These are phyloP conservation scores for Gomphus bonarii DNA, from an alignment of 1,284 basidiomycete genomes.

Conservation along the genomic window DNA sequence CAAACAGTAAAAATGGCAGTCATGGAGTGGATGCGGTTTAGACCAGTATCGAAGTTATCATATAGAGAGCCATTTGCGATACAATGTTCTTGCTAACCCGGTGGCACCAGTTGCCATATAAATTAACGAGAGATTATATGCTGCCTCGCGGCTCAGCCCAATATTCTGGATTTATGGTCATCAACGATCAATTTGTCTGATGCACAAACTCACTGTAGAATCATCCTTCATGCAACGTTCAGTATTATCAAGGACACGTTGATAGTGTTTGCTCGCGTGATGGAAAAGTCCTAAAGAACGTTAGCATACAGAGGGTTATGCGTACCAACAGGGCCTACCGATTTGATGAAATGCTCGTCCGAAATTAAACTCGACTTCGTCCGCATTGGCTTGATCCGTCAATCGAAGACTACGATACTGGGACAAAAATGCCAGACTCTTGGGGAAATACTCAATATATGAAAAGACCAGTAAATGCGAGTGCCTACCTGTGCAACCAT, in stretches of 20 bases:
- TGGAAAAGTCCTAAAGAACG: conserved; percentile 55
- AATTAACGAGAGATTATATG: conserved; percentile 81
- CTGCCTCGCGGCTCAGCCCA: conserved; percentile 59
- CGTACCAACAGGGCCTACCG: conserved; percentile 33
- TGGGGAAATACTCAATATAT: not conserved
- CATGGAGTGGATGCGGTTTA: no score
- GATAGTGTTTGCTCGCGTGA: conserved; percentile 77
- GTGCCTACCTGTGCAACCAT: conserved; percentile 58
- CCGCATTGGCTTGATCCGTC: conserved; percentile 33
- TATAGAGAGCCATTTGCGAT: conserved; percentile 59
- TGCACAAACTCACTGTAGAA: conserved; percentile 17
- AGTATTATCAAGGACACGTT: conserved; percentile 56
- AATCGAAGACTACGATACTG: conserved; percentile 58
- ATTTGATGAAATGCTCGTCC: conserved; percentile 87
- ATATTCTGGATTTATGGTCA: conserved; percentile 22
- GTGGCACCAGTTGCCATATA: conserved; percentile 70
- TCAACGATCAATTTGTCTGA: not conserved
- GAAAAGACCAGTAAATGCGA: not conserved
- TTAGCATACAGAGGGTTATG: not conserved
- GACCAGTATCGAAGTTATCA: not conserved
- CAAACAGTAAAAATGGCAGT: no score
- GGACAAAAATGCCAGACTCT: conserved; percentile 78
- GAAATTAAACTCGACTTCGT: conserved; percentile 88
- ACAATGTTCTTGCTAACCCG: conserved; percentile 53
- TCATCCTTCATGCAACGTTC: conserved; percentile 28